phyloP scores from a whole-genome alignment of 1,284 basidiomycete species.

The Volvariella surrecta region DNA sequence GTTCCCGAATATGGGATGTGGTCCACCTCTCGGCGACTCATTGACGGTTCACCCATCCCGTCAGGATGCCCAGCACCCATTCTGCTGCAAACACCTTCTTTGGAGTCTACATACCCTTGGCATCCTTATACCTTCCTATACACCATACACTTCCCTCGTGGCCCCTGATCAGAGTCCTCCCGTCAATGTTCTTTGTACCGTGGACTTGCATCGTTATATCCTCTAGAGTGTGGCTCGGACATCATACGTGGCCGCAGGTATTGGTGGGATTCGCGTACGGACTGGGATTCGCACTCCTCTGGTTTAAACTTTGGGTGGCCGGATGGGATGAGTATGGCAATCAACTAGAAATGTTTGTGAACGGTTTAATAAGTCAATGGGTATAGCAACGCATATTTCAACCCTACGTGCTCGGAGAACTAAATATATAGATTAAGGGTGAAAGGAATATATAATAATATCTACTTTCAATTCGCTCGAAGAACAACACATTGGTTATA shows the following conservation, averaged over 20 bases:
- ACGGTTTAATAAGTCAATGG: background rate
- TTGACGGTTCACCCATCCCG: conserved; percentile 1
- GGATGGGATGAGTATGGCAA: conserved; percentile 25
- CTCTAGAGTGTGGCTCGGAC: conserved; percentile 73
- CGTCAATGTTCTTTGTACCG: conserved; percentile 39
- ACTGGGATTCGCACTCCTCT: conserved; percentile 40
- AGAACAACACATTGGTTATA: too few relatives aligned
- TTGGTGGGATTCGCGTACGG: conserved; percentile 60
- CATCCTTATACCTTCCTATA: conserved; percentile 45
- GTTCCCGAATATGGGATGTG: conserved; percentile 1
- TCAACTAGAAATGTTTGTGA: conserved; percentile 16
- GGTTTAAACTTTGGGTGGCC: conserved; percentile 55
- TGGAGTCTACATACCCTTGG: conserved; percentile 57
- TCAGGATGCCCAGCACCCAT: conserved; percentile 86
- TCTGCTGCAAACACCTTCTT: conserved; percentile 71
- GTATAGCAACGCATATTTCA: too few relatives aligned
- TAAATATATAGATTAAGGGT: too few relatives aligned
- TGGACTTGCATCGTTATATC: conserved; percentile 50
- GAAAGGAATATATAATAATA: too few relatives aligned
- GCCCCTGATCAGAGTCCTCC: conserved; percentile 26
- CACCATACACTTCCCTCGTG: conserved; percentile 31
- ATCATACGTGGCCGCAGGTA: conserved; percentile 76
- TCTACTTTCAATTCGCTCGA: too few relatives aligned
- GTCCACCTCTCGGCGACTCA: background rate
- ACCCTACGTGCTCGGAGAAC: too few relatives aligned